Evolutionary conservation across 1,139 yeast genomes (phyloP).

Genomic region (Lodderomyces beijingensis): DNA sequence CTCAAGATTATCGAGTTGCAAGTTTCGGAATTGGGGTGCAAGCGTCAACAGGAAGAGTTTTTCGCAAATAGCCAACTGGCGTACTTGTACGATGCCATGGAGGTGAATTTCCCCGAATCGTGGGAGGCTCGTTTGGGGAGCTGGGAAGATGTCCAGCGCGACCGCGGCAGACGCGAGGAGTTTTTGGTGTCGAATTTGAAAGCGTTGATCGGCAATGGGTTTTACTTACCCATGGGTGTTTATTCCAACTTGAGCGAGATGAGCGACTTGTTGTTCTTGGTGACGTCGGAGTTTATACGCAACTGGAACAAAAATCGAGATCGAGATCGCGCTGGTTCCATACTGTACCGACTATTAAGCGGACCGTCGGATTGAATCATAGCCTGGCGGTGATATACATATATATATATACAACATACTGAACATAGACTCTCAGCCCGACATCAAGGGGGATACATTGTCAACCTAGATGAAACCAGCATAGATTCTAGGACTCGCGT

Average conservation of each 20-base stretch:
- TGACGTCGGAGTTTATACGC: slow-evolving; percentile 7
- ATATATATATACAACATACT: neutral
- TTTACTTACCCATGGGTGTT: slow-evolving; percentile 36
- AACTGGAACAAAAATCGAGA: neutral
- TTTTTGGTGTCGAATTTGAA: neutral
- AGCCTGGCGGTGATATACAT: neutral
- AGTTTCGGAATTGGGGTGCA: neutral
- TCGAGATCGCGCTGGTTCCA: neutral
- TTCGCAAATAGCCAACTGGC: slow-evolving; percentile 25
- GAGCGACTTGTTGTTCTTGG: slow-evolving; percentile 21
- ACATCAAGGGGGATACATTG: too few relatives aligned
- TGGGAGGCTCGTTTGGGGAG: slow-evolving; percentile 25
- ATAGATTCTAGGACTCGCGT: too few relatives aligned
- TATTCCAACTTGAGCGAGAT: slow-evolving; percentile 34
- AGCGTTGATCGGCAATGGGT: slow-evolving; percentile 16
- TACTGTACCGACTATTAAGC: neutral
- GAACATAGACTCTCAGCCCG: too few relatives aligned
- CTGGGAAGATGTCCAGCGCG: slow-evolving; percentile 12
- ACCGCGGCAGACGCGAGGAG: slow-evolving; percentile 7
- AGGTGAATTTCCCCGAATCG: slow-evolving; percentile 30
- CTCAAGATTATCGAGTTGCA: slow-evolving; percentile 28
- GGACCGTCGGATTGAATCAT: neutral
- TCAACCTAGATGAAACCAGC: too few relatives aligned
- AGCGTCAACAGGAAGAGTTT: slow-evolving; percentile 15
- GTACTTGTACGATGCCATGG: slow-evolving; percentile 24